Conservation (phyloP, 2,329 filamentous ascomycete genomes). For the Tolypocladium album region DNA sequence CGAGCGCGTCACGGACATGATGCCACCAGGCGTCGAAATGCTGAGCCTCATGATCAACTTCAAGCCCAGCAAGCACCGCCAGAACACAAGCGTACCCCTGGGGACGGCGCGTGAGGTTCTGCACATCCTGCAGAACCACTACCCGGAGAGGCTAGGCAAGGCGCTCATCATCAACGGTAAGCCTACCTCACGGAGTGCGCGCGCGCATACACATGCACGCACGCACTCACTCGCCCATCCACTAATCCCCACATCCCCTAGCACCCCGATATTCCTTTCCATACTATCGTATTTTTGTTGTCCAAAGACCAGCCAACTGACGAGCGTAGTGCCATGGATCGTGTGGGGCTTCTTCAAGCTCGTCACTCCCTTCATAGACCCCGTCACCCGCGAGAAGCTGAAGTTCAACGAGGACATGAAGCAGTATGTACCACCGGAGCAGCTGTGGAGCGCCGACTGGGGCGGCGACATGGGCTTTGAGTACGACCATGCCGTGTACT, state of each 20-base stretch:
- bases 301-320: background rate
- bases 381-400: slow-evolving; percentile 84
- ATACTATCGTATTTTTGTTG: background rate
- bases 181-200: slow-evolving; percentile 10
- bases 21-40: slow-evolving; percentile 79
- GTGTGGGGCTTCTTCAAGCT: slow-evolving; percentile 93
- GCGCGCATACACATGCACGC: background rate
- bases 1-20: slow-evolving; percentile 78
- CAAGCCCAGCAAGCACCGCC: slow-evolving; percentile 63
- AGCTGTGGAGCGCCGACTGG: slow-evolving; percentile 67
- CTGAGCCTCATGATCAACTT: slow-evolving; percentile 87
- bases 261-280: background rate
- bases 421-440: slow-evolving; percentile 67
- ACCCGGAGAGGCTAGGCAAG: slow-evolving; percentile 81
- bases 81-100: slow-evolving; percentile 63
- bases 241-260: background rate
- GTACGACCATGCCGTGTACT: slow-evolving; percentile 83
- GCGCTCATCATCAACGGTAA: slow-evolving; percentile 82
- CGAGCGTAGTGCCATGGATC: slow-evolving; percentile 66
- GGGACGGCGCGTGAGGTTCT: slow-evolving; percentile 74
- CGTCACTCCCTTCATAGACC: slow-evolving; percentile 94
- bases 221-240: background rate
- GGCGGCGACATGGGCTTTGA: slow-evolving; percentile 78
- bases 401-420: slow-evolving; percentile 93
- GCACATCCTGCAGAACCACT: slow-evolving; percentile 87